phyloP scores from a whole-genome alignment of 208 protist genomes.

The Herpetomonas samuelpessoai region DNA sequence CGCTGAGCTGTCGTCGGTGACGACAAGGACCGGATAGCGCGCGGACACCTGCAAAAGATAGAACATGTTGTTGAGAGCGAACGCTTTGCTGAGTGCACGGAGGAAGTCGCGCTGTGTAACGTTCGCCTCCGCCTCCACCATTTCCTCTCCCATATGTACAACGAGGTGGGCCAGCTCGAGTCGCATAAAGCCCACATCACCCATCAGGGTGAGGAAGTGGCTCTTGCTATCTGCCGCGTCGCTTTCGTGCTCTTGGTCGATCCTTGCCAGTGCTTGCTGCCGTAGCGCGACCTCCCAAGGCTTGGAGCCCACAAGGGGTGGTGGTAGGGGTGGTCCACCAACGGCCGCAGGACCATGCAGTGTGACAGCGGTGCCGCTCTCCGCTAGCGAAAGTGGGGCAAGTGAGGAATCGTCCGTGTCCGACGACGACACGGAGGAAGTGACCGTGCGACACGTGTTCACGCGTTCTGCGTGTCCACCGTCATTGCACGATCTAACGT shows the following conservation, averaged over 20 bases:
- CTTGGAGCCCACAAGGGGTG: not conserved
- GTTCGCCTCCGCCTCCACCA: conserved; percentile 20
- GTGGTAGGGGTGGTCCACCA: too few species aligned
- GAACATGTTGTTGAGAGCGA: conserved; percentile 56
- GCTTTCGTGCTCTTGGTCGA: conserved; percentile 52
- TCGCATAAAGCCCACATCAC: conserved; percentile 66
- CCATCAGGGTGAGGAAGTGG: conserved; percentile 56
- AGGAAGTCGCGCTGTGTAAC: not conserved
- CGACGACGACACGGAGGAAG: conserved; percentile 5
- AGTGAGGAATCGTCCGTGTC: not conserved
- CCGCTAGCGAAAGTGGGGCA: not conserved
- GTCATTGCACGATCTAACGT: not conserved
- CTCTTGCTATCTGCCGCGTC: conserved; percentile 54
- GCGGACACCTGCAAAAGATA: conserved; percentile 16
- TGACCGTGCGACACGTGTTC: conserved; percentile 1
- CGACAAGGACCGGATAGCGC: conserved; percentile 10
- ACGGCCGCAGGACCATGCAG: not conserved
- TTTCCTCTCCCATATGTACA: conserved; percentile 28
- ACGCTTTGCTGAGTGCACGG: conserved; percentile 19
- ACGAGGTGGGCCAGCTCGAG: conserved; percentile 62
- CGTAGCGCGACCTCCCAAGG: conserved; percentile 25
- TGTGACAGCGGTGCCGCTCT: not conserved
- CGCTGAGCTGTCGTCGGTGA: not conserved
- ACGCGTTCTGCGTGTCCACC: not conserved
- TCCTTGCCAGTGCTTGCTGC: conserved; percentile 37